Percentiles rank a stretch among this genome's conserved stretches.
phyloP scores from a whole-genome alignment of 148 eudicot species.

The Rhododendron kiyosumense region DNA sequence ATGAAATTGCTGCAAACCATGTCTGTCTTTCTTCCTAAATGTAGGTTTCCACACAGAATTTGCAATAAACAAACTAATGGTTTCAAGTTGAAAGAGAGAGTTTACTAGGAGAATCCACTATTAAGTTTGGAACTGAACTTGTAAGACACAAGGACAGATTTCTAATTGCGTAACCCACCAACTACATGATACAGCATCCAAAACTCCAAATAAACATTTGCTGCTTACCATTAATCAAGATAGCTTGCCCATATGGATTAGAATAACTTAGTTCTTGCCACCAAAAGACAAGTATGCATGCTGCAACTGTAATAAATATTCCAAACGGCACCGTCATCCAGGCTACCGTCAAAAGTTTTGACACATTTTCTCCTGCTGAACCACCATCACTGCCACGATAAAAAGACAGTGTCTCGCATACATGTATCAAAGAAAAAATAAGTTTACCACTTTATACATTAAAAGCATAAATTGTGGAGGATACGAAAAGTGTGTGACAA shows the following conservation, averaged over 20 bases:
- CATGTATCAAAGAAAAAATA: not conserved
- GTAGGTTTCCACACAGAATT: not conserved
- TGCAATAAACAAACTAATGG: not conserved
- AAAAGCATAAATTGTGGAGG: not conserved
- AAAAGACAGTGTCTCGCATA: constrained; percentile 2
- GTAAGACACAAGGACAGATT: not conserved
- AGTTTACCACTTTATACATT: not conserved
- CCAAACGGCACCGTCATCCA: constrained; percentile 90
- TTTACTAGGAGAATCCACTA: not conserved
- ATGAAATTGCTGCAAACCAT: not conserved
- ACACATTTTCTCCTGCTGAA: constrained; percentile 45
- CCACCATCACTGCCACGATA: constrained; percentile 54
- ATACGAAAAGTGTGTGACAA: not conserved
- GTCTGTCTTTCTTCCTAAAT: not conserved
- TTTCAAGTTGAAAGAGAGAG: not conserved
- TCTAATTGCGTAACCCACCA: not conserved
- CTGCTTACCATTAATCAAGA: constrained; percentile 74
- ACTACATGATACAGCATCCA: not conserved
- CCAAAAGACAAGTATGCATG: constrained; percentile 74
- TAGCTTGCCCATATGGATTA: constrained; percentile 75
- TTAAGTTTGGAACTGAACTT: not conserved
- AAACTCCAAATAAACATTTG: not conserved
- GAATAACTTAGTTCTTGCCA: constrained; percentile 78
- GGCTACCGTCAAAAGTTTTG: constrained; percentile 76
- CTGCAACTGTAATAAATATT: constrained; percentile 50